Percentiles rank a stretch among this genome's conserved stretches.
phyloP scores from a whole-genome alignment of 495 filamentous ascomycete species.

The Elaphomyces granulatus region DNA sequence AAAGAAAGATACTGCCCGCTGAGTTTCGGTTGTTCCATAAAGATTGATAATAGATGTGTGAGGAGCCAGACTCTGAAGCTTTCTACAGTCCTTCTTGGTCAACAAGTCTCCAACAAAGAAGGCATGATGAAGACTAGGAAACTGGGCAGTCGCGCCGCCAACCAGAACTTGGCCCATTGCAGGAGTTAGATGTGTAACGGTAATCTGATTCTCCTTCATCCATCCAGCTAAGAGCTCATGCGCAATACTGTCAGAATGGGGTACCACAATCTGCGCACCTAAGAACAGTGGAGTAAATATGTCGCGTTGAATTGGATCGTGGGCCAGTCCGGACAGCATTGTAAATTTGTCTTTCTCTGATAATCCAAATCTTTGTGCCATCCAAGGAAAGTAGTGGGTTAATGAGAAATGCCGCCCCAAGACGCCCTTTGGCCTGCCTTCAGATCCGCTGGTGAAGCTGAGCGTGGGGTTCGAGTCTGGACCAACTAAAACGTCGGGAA shows the following conservation, averaged over 20 bases:
- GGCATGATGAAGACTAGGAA: conserved; percentile 61
- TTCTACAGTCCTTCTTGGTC: conserved; percentile 74
- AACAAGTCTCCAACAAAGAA: conserved; percentile 94
- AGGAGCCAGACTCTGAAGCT: conserved; percentile 58
- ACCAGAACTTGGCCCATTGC: conserved; percentile 93
- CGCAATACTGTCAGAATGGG: conserved; percentile 70
- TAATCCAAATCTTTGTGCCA: conserved; percentile 69
- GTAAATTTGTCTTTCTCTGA: conserved; percentile 66
- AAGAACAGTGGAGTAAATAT: conserved; percentile 91
- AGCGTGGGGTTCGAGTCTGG: conserved; percentile 79
- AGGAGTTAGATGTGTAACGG: conserved; percentile 83
- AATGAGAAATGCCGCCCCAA: conserved; percentile 77
- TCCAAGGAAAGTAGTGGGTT: conserved; percentile 85
- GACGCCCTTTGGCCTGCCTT: conserved; percentile 79
- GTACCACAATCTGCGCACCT: conserved; percentile 68
- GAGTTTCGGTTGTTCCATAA: conserved; percentile 88
- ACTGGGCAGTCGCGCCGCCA: conserved; percentile 64
- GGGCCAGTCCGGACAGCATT: conserved; percentile 68
- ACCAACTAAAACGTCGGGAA: conserved; percentile 65
- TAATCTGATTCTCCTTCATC: conserved; percentile 68
- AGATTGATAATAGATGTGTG: conserved; percentile 79
- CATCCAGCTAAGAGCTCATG: conserved; percentile 84
- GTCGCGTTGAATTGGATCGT: conserved; percentile 85
- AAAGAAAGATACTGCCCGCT: conserved; percentile 75
- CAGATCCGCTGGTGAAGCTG: conserved; percentile 72